phyloP scores from a whole-genome alignment of 1,139 yeast genomes.

The Tardiomyces digboiensis region DNA sequence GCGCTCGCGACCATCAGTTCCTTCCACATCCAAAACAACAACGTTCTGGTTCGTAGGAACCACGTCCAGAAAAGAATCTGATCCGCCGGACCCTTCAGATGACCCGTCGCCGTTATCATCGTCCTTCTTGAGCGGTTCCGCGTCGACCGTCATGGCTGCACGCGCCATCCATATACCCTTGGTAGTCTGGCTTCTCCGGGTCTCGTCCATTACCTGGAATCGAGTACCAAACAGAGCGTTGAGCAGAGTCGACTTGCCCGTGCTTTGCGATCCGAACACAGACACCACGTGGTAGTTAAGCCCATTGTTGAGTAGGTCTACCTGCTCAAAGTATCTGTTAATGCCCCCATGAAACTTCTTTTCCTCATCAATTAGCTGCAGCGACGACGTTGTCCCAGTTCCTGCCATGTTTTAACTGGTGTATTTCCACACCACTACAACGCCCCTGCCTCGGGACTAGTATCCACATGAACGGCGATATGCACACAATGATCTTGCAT shows the following conservation, averaged over 20 bases:
- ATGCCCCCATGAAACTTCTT: slow-evolving; percentile 44
- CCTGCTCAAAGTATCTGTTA: slow-evolving; percentile 27
- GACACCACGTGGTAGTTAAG: slow-evolving; percentile 82
- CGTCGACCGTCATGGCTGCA: slow-evolving; percentile 7
- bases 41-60: slow-evolving; percentile 22
- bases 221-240: slow-evolving; percentile 77
- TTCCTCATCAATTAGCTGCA: slow-evolving; percentile 70
- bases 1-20: slow-evolving; percentile 95
- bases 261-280: slow-evolving; percentile 94
- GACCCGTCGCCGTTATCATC: slow-evolving; percentile 5
- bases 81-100: slow-evolving; percentile 5
- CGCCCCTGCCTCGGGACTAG: too few relatives aligned
- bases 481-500: too few relatives aligned
- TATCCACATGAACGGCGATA: too few relatives aligned
- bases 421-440: neutral
- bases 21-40: slow-evolving; percentile 94
- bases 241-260: slow-evolving; percentile 89
- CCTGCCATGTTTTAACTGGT: neutral
- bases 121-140: too few relatives aligned
- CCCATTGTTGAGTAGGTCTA: slow-evolving; percentile 39
- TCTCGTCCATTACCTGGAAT: slow-evolving; percentile 91
- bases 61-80: slow-evolving; percentile 10
- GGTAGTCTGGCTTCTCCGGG: slow-evolving; percentile 68
- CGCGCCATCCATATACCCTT: slow-evolving; percentile 93
- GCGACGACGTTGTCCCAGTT: slow-evolving; percentile 1